Conservation (phyloP, 495 filamentous ascomycete genomes). For the Aspergillus sclerotioniger region DNA sequence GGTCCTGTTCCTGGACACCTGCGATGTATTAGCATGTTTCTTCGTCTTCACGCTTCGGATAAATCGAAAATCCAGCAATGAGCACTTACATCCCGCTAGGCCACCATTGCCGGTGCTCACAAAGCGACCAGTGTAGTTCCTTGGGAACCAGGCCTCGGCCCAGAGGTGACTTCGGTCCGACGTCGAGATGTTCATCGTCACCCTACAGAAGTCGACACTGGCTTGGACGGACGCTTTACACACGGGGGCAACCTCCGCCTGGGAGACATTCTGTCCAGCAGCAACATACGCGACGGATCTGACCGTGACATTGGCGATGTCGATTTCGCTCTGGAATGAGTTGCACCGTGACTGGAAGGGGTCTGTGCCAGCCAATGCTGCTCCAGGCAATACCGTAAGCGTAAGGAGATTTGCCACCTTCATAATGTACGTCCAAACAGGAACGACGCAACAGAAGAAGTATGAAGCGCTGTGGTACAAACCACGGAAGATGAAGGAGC, state of each 20-base stretch:
- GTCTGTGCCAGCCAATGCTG: conserved; percentile 7
- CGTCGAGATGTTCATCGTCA: conserved; percentile 55
- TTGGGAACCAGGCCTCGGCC: conserved; percentile 59
- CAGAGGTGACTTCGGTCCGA: conserved; percentile 52
- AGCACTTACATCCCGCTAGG: conserved; percentile 50
- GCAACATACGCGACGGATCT: conserved; percentile 43
- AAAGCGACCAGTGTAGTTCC: conserved; percentile 50
- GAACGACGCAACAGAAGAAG: not conserved
- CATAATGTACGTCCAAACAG: not conserved
- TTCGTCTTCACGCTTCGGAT: too few species aligned
- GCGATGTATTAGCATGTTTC: not conserved
- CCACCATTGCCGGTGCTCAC: conserved; percentile 58
- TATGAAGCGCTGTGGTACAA: not conserved
- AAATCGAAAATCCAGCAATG: not conserved
- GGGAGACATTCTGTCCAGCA: conserved; percentile 46
- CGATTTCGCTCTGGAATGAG: conserved; percentile 32
- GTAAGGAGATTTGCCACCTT: not conserved
- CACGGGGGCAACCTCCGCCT: conserved; percentile 45
- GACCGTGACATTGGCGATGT: conserved; percentile 36
- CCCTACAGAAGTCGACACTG: conserved; percentile 54
- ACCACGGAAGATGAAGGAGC: not conserved
- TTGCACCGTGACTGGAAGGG: conserved; percentile 32
- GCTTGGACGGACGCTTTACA: conserved; percentile 42
- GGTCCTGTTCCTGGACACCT: conserved; percentile 49
- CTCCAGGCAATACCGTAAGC: not conserved